Conservation (phyloP, 768 basidiomycete species). For the Rhodotorula sphaerocarpa region DNA sequence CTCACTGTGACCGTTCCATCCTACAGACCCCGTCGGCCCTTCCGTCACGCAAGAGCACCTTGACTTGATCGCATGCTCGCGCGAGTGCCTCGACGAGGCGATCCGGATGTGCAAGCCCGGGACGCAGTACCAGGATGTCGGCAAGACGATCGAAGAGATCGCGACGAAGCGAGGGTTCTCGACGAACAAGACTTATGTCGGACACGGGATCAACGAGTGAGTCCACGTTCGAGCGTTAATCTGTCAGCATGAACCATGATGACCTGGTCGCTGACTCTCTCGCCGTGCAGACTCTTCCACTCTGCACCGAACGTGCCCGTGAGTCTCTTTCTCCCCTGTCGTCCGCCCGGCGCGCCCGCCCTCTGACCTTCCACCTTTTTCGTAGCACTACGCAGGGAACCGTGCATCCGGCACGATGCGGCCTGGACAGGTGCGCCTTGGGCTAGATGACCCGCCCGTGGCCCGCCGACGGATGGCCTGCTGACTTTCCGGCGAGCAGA, state of each 20-base stretch:
- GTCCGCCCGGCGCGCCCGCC: background rate
- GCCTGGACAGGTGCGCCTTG: slow-evolving; percentile 2
- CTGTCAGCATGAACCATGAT: no score
- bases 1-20: no score
- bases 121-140: slow-evolving; percentile 75
- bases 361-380: background rate
- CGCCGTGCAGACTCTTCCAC: slow-evolving; percentile 31
- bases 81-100: slow-evolving; percentile 74
- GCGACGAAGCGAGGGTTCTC: slow-evolving; percentile 74
- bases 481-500: background rate
- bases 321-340: background rate
- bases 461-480: no score
- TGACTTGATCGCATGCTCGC: slow-evolving; percentile 71
- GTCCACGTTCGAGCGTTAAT: background rate
- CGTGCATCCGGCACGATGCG: slow-evolving; percentile 28
- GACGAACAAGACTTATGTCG: slow-evolving; percentile 61
- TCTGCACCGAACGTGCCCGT: slow-evolving; percentile 34
- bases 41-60: slow-evolving; percentile 61
- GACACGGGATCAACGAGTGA: slow-evolving; percentile 39
- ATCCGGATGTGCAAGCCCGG: slow-evolving; percentile 93
- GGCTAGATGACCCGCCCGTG: background rate
- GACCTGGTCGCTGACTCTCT: background rate
- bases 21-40: slow-evolving; percentile 41
- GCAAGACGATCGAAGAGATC: slow-evolving; percentile 78
- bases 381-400: slow-evolving; percentile 37